phyloP scores from a whole-genome alignment of 1,284 basidiomycete genomes.

The Mycosarcoma maydis region DNA sequence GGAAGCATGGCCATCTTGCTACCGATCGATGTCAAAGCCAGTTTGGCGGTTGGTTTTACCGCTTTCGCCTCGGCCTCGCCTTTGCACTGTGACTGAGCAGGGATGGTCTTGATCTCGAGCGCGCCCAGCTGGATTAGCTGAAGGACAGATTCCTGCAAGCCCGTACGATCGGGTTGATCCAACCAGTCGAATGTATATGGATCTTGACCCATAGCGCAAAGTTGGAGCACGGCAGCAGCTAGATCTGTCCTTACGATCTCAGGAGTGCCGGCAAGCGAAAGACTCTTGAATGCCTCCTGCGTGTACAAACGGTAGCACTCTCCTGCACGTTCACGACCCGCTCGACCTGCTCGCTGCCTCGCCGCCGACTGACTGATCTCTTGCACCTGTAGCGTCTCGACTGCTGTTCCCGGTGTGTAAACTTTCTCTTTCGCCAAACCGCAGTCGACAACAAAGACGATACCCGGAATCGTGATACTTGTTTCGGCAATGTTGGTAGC shows the following conservation, averaged over 20 bases:
- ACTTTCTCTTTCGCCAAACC: slow-evolving; percentile 91
- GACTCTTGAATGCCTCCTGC: slow-evolving; percentile 35
- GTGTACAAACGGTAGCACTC: slow-evolving; percentile 64
- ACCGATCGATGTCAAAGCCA: slow-evolving; percentile 56
- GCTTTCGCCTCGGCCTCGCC: slow-evolving; percentile 4
- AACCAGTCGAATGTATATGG: slow-evolving; percentile 64
- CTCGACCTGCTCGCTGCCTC: slow-evolving; percentile 60
- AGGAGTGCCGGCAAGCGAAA: slow-evolving; percentile 42
- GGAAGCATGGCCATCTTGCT: slow-evolving; percentile 59
- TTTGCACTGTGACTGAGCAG: slow-evolving; percentile 1
- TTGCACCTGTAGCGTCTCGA: slow-evolving; percentile 58
- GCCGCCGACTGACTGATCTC: slow-evolving; percentile 60
- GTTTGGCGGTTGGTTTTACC: slow-evolving; percentile 8
- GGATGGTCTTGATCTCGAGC: slow-evolving; percentile 29
- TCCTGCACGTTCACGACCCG: slow-evolving; percentile 59
- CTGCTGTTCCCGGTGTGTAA: slow-evolving; percentile 69
- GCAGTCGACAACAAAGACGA: slow-evolving; percentile 89
- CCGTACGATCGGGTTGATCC: slow-evolving; percentile 48
- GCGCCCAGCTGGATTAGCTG: slow-evolving; percentile 62
- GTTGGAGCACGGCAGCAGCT: slow-evolving; percentile 51
- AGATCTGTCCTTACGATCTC: slow-evolving; percentile 63
- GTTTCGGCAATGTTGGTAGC: slow-evolving; percentile 79
- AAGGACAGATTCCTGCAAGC: slow-evolving; percentile 54
- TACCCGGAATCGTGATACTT: slow-evolving; percentile 94
- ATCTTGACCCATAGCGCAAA: slow-evolving; percentile 60